phyloP scores from a whole-genome alignment of 2,329 filamentous ascomycete genomes.

The Lecanosticta acicola region DNA sequence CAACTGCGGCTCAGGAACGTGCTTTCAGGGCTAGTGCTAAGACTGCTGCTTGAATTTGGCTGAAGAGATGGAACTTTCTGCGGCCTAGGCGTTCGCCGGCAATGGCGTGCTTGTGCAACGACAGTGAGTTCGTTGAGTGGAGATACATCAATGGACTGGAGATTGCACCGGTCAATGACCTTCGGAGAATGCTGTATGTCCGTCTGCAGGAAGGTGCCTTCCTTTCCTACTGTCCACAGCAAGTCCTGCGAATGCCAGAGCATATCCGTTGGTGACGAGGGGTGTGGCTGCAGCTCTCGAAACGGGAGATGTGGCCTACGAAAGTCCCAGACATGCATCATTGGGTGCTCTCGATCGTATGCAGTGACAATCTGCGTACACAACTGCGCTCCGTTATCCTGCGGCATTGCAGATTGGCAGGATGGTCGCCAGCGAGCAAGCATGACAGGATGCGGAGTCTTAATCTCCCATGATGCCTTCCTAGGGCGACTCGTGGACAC shows the following conservation, averaged over 20 bases:
- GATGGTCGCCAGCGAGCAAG: constrained; percentile 60
- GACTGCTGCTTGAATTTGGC: constrained; percentile 11
- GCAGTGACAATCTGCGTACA: constrained; percentile 58
- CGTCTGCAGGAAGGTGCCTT: constrained; percentile 57
- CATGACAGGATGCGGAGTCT: constrained; percentile 56
- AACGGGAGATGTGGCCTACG: constrained; percentile 58
- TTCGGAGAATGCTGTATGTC: constrained; percentile 57
- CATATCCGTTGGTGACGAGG: constrained; percentile 53
- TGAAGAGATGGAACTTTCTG: constrained; percentile 11
- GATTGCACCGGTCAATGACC: constrained; percentile 52
- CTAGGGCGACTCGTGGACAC: constrained; percentile 53
- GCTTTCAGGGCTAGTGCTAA: constrained; percentile 34
- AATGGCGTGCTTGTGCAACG: constrained; percentile 49
- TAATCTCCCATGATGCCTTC: constrained; percentile 54
- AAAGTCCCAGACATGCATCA: constrained; percentile 61
- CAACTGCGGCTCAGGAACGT: constrained; percentile 37
- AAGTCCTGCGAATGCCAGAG: constrained; percentile 60
- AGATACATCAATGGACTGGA: constrained; percentile 54
- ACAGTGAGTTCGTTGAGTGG: constrained; percentile 53
- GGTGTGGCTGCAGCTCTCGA: constrained; percentile 54
- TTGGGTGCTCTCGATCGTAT: constrained; percentile 56
- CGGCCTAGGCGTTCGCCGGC: constrained; percentile 31
- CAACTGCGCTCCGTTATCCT: constrained; percentile 51
- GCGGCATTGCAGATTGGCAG: constrained; percentile 49
- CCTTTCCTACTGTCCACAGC: constrained; percentile 58